Evolutionary conservation across 495 filamentous ascomycete genomes (phyloP).

Genomic region (Talaromyces proteolyticus): DNA sequence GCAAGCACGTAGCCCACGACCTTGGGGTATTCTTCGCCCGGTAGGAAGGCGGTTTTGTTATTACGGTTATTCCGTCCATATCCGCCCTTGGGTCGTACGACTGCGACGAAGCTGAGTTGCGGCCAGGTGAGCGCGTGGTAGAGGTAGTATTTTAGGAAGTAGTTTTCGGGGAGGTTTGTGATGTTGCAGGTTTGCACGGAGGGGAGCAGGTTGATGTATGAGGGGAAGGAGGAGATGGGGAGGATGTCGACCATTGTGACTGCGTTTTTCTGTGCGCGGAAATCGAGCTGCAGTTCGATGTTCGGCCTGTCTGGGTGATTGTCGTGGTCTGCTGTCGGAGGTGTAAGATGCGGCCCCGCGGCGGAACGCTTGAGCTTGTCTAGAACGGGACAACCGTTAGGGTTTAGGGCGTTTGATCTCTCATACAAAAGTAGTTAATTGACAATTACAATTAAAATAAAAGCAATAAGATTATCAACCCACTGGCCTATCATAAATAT

Average conservation of each 20-base stretch:
- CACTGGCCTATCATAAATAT: too few species aligned
- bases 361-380: background rate
- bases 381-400: background rate
- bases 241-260: conserved; percentile 43
- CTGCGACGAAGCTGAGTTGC: conserved; percentile 91
- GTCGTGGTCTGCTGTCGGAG: background rate
- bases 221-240: conserved; percentile 42
- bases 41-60: too few species aligned
- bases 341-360: background rate
- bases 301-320: background rate
- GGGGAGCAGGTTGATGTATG: conserved; percentile 62
- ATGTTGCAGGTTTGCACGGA: conserved; percentile 97
- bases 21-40: conserved; percentile 89
- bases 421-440: too few species aligned
- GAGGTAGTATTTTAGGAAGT: conserved; percentile 99
- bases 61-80: conserved; percentile 22
- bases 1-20: conserved; percentile 98
- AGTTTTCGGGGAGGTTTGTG: conserved; percentile 98
- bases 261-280: background rate
- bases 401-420: background rate
- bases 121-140: conserved; percentile 99
- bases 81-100: conserved; percentile 71
- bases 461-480: too few species aligned
- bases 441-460: background rate
- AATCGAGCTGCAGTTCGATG: too few species aligned